phyloP scores from a whole-genome alignment of 2,329 filamentous ascomycete species.

The Nemania abortiva region DNA sequence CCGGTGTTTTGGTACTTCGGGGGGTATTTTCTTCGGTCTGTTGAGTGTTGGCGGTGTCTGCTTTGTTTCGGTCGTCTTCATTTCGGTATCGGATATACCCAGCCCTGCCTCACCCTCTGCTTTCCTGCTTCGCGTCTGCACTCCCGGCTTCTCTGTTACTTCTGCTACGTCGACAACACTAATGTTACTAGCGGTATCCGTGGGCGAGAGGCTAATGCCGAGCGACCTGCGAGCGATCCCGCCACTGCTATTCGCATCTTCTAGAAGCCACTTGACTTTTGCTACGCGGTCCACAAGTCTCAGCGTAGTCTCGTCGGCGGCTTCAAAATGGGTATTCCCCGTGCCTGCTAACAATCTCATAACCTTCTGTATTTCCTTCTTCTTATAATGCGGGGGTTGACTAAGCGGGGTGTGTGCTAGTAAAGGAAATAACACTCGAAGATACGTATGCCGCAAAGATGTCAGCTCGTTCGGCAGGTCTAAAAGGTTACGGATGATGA shows the following conservation, averaged over 20 bases:
- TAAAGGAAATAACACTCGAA: conserved; percentile 90
- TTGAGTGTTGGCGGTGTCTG: conserved; percentile 25
- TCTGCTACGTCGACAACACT: conserved; percentile 83
- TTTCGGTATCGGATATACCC: conserved; percentile 18
- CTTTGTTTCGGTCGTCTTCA: conserved; percentile 12
- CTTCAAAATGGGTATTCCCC: conserved; percentile 80
- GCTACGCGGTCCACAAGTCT: conserved; percentile 81
- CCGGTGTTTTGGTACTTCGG: conserved; percentile 67
- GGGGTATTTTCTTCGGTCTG: conserved; percentile 62
- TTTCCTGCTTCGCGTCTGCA: conserved; percentile 81
- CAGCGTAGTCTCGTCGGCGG: conserved; percentile 82
- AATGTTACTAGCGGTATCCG: conserved; percentile 76
- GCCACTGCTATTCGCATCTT: conserved; percentile 54
- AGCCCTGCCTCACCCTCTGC: conserved; percentile 37
- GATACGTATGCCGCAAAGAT: conserved; percentile 88
- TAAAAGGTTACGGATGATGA: conserved; percentile 96
- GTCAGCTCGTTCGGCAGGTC: conserved; percentile 88
- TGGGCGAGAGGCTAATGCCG: conserved; percentile 76
- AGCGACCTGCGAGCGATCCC: conserved; percentile 70
- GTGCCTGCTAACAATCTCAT: conserved; percentile 77
- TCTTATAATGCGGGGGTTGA: conserved; percentile 90
- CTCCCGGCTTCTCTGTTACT: conserved; percentile 83
- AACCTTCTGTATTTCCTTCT: conserved; percentile 82
- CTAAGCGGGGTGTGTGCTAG: conserved; percentile 91
- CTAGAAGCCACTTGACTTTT: conserved; percentile 75